A percentile compares a stretch with the other conserved stretches of the same genome.
Conservation (phyloP, 1,284 basidiomycete genomes). For the Sutorius eximius region DNA sequence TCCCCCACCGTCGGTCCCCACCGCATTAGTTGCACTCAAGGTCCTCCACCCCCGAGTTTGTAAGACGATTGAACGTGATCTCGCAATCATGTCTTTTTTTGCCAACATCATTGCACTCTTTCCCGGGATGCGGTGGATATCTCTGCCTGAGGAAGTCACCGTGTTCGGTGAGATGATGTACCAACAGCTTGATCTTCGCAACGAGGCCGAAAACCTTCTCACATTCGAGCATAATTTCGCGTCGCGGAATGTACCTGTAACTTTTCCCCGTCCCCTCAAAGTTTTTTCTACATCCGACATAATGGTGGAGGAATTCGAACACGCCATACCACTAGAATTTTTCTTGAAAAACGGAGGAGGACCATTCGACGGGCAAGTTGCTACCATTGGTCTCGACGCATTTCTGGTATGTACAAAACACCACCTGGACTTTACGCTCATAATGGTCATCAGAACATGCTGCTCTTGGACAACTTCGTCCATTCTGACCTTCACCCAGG, state of each 20-base stretch:
- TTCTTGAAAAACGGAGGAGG: slow-evolving; percentile 91
- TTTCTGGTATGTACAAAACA: slow-evolving; percentile 70
- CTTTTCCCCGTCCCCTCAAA: slow-evolving; percentile 86
- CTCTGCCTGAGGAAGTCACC: slow-evolving; percentile 91
- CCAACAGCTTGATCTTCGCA: slow-evolving; percentile 88
- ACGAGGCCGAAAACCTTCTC: slow-evolving; percentile 87
- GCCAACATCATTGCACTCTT: slow-evolving; percentile 77
- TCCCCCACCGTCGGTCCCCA: slow-evolving; percentile 67
- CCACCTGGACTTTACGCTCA: slow-evolving; percentile 11
- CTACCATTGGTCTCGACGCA: slow-evolving; percentile 91
- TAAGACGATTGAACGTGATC: slow-evolving; percentile 84
- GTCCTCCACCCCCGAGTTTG: slow-evolving; percentile 87
- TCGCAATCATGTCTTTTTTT: slow-evolving; percentile 94
- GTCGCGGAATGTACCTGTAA: slow-evolving; percentile 75
- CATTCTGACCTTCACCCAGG: slow-evolving; percentile 95
- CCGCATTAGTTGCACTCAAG: slow-evolving; percentile 92
- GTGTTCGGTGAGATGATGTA: slow-evolving; percentile 99
- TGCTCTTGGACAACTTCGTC: slow-evolving; percentile 97
- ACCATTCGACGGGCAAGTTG: slow-evolving; percentile 86
- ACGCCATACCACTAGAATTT: slow-evolving; percentile 87
- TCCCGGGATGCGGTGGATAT: slow-evolving; percentile 96
- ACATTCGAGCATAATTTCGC: slow-evolving; percentile 89
- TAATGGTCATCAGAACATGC: slow-evolving; percentile 76
- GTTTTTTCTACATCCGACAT: slow-evolving; percentile 80
- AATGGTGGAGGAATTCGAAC: slow-evolving; percentile 91